Evolutionary conservation across 495 filamentous ascomycete genomes (phyloP).

Genomic region (Penicillium antarcticum): DNA sequence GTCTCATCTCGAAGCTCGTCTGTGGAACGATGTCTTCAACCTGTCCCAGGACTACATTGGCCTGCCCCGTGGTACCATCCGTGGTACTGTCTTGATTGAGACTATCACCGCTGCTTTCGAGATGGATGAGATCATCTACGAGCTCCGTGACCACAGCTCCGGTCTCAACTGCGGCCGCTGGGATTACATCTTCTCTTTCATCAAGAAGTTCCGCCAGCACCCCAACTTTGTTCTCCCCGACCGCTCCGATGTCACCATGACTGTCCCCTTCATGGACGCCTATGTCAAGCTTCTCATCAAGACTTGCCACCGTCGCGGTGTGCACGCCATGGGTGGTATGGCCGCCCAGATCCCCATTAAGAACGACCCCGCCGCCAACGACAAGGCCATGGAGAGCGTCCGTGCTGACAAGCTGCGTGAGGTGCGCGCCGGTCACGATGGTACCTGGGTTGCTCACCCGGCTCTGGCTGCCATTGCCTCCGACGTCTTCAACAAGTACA

Average conservation of each 20-base stretch:
- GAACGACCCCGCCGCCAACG: constrained; percentile 83
- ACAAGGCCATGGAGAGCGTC: constrained; percentile 90
- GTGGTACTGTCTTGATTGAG: constrained; percentile 95
- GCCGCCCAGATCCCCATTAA: constrained; percentile 99
- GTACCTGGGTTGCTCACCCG: constrained; percentile 96
- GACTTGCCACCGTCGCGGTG: constrained; percentile 92
- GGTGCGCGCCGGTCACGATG: constrained; percentile 92
- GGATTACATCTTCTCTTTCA: constrained; percentile 99
- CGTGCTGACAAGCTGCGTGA: constrained; percentile 95
- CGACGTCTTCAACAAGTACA: constrained; percentile 97
- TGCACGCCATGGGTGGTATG: constrained; percentile 99
- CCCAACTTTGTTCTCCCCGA: constrained; percentile 91
- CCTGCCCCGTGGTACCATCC: constrained; percentile 86
- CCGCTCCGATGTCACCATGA: constrained; percentile 91
- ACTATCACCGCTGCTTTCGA: constrained; percentile 99
- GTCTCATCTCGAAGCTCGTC: constrained; percentile 90
- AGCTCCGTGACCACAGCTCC: constrained; percentile 93
- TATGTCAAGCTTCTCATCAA: constrained; percentile 96
- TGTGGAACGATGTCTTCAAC: constrained; percentile 99
- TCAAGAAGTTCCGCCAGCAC: constrained; percentile 99
- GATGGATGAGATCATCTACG: constrained; percentile 99
- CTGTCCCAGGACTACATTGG: constrained; percentile 89
- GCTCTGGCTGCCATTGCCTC: constrained; percentile 85
- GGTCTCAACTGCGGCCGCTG: constrained; percentile 98
- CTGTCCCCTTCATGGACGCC: constrained; percentile 96